phyloP scores from a whole-genome alignment of 208 protist species.

The Leishmania tarentolae region DNA sequence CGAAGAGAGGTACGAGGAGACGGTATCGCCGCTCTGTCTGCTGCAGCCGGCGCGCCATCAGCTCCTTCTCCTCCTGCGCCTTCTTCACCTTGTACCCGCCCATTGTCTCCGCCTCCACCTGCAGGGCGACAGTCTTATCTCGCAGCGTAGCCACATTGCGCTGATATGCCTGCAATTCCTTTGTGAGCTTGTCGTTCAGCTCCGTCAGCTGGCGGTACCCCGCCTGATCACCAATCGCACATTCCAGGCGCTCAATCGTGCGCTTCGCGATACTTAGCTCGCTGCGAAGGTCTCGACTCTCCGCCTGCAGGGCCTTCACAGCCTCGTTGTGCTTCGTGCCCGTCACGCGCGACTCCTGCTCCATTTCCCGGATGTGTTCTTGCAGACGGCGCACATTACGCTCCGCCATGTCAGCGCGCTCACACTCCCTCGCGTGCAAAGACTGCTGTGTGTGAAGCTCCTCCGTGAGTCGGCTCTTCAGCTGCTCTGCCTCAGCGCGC shows the following conservation, averaged over 20 bases:
- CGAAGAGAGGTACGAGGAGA: constrained; percentile 61
- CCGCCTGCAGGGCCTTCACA: constrained; percentile 52
- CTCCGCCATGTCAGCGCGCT: constrained; percentile 59
- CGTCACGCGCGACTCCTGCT: constrained; percentile 21
- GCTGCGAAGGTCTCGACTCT: constrained; percentile 53
- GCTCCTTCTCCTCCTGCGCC: constrained; percentile 79
- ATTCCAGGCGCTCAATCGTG: constrained; percentile 87
- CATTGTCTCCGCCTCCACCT: constrained; percentile 78
- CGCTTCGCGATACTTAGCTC: constrained; percentile 80
- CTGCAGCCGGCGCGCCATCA: constrained; percentile 57
- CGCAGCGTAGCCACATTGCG: constrained; percentile 56
- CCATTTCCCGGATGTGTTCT: constrained; percentile 40
- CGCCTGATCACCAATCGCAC: constrained; percentile 66
- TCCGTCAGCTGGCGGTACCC: constrained; percentile 76
- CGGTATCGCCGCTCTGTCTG: constrained; percentile 61
- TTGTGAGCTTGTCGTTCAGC: constrained; percentile 71
- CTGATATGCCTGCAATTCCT: constrained; percentile 56
- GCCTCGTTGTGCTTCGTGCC: constrained; percentile 36
- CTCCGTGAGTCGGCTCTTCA: constrained; percentile 35
- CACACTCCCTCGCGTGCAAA: constrained; percentile 29
- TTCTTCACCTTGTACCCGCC: constrained; percentile 70
- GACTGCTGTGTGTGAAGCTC: constrained; percentile 38
- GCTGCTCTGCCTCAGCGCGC: constrained; percentile 42
- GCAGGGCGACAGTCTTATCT: constrained; percentile 67
- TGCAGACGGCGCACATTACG: constrained; percentile 53